Conservation (phyloP, 2,329 filamentous ascomycete species). For the Drechslera avenae region DNA sequence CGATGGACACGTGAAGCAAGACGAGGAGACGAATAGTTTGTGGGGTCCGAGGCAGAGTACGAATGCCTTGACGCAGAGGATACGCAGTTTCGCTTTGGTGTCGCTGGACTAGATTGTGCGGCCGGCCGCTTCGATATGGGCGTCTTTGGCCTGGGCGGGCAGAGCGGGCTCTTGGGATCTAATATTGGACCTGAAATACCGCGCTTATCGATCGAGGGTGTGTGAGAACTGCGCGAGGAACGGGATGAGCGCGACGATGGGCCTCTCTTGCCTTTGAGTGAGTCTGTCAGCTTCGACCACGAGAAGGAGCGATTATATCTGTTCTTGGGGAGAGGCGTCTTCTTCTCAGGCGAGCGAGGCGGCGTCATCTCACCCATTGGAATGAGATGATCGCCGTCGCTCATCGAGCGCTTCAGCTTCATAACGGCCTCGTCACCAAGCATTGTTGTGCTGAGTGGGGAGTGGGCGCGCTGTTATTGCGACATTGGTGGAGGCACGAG, state of each 20-base stretch:
- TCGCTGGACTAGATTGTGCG: constrained; percentile 19
- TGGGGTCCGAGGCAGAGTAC: constrained; percentile 31
- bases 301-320: constrained; percentile 32
- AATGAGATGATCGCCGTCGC: constrained; percentile 27
- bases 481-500: constrained; percentile 12
- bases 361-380: constrained; percentile 22
- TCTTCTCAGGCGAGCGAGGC: constrained; percentile 15
- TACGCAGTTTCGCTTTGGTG: constrained; percentile 1
- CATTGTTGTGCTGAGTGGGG: constrained; percentile 20
- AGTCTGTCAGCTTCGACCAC: constrained; percentile 35
- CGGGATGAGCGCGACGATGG: constrained; percentile 17
- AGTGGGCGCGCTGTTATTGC: constrained; percentile 1
- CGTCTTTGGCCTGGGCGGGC: constrained; percentile 15
- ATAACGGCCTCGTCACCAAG: constrained; percentile 23
- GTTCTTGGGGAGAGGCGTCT: constrained; percentile 4
- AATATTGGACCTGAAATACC: constrained; percentile 36
- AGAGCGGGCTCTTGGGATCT: constrained; percentile 23
- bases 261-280: constrained; percentile 28
- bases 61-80: constrained; percentile 14
- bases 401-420: constrained; percentile 33
- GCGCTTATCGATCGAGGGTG: constrained; percentile 27
- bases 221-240: constrained; percentile 18
- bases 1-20: no score
- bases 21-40: constrained; percentile 18
- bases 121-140: constrained; percentile 1